Percentiles rank a stretch among this genome's conserved stretches.
phyloP scores from a whole-genome alignment of 805 yeast genomes.

The Zygosaccharomyces siamensis region DNA sequence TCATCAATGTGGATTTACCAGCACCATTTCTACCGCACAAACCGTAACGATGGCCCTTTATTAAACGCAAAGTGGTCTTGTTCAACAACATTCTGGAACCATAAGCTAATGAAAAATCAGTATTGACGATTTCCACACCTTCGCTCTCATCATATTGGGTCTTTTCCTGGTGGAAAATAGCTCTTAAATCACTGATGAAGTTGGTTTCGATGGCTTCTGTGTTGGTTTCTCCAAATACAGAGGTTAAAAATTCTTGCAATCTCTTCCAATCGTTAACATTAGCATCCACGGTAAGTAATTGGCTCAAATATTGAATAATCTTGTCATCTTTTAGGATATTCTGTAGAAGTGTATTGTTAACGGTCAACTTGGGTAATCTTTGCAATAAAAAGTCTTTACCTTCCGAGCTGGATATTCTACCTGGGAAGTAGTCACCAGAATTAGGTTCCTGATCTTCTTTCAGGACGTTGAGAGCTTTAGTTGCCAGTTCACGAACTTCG shows the following conservation, averaged over 20 bases:
- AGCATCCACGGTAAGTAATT: slow-evolving; percentile 53
- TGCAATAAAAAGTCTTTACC: slow-evolving; percentile 43
- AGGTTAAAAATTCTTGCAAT: slow-evolving; percentile 49
- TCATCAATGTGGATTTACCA: slow-evolving; percentile 95
- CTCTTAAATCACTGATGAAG: slow-evolving; percentile 48
- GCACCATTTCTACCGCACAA: slow-evolving; percentile 98
- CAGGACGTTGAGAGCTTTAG: slow-evolving; percentile 77
- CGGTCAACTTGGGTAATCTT: slow-evolving; percentile 13
- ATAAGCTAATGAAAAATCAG: slow-evolving; percentile 92
- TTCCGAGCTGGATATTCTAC: slow-evolving; percentile 56
- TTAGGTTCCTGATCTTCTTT: slow-evolving; percentile 66
- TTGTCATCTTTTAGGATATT: slow-evolving; percentile 32
- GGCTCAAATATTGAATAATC: slow-evolving; percentile 46
- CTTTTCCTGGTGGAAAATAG: slow-evolving; percentile 44
- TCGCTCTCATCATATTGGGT: slow-evolving; percentile 59
- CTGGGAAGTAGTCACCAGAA: slow-evolving; percentile 58
- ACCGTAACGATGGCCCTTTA: slow-evolving; percentile 96
- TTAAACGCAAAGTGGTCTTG: slow-evolving; percentile 80
- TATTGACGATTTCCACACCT: slow-evolving; percentile 86
- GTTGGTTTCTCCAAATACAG: slow-evolving; percentile 36
- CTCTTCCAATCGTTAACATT: slow-evolving; percentile 72
- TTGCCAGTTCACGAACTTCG: slow-evolving; percentile 91
- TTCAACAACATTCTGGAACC: slow-evolving; percentile 96
- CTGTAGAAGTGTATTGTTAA: slow-evolving; percentile 6
- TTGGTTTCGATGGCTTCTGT: slow-evolving; percentile 36